Conservation (phyloP, 805 yeast genomes). For the Candida fluviatilis region DNA sequence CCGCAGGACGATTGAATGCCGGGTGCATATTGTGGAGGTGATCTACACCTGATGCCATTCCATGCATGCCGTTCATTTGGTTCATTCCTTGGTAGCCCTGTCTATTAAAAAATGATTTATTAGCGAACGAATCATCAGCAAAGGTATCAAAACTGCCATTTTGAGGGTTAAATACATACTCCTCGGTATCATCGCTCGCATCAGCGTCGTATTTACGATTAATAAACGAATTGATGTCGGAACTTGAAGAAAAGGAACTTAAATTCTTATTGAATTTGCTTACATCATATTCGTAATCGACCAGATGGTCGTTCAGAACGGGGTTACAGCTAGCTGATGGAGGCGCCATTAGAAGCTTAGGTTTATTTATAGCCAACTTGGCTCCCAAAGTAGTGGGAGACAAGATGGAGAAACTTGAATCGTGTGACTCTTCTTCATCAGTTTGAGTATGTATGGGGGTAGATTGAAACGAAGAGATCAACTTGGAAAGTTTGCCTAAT, state of each 20-base stretch:
- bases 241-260: conserved; percentile 11
- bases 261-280: conserved; percentile 6
- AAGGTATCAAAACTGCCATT: conserved; percentile 11
- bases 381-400: conserved; percentile 43
- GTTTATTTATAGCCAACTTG: conserved; percentile 30
- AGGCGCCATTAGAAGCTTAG: conserved; percentile 26
- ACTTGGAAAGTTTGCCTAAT: not conserved
- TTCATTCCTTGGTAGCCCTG: not conserved
- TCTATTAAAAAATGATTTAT: not conserved
- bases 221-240: conserved; percentile 14
- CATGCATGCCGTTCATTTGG: not conserved
- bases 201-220: conserved; percentile 8
- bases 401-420: conserved; percentile 15
- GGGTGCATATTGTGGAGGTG: conserved; percentile 1
- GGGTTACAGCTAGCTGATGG: conserved; percentile 12
- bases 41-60: not conserved
- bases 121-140: conserved; percentile 4
- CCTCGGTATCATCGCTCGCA: conserved; percentile 7
- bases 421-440: conserved; percentile 7
- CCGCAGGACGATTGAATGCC: conserved; percentile 7
- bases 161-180: conserved; percentile 14
- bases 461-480: not conserved
- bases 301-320: not conserved
- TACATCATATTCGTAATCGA: conserved; percentile 27
- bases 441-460: not conserved